Conservation (phyloP, 2,329 filamentous ascomycete genomes). For the Cyphellophora attinorum region DNA sequence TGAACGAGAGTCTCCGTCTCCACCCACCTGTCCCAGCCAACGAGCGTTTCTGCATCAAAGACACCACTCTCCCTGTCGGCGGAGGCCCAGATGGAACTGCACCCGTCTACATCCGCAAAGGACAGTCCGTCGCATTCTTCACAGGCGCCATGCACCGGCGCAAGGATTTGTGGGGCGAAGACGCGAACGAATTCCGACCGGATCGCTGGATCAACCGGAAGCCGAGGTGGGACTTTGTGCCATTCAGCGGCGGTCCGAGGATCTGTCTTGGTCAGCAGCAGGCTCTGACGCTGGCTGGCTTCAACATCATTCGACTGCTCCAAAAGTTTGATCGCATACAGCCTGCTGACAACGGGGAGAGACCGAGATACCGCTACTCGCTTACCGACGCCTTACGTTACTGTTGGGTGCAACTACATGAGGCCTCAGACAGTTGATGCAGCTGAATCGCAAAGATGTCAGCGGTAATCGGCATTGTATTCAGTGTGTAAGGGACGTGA, state of each 20-base stretch:
- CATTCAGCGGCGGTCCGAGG: conserved; percentile 42
- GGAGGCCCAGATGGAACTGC: conserved; percentile 37
- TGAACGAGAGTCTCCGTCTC: conserved; percentile 67
- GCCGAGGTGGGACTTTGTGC: conserved; percentile 44
- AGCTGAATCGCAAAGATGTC: no score
- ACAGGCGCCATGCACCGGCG: conserved; percentile 43
- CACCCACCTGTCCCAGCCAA: conserved; percentile 75
- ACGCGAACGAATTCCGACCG: conserved; percentile 35
- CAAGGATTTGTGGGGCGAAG: conserved; percentile 30
- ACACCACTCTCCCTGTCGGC: conserved; percentile 63
- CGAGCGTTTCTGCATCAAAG: conserved; percentile 57
- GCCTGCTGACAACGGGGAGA: no score
- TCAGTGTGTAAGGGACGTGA: no score
- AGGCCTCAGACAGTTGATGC: no score
- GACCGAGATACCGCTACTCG: no score
- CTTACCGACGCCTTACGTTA: no score
- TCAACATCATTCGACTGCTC: conserved; percentile 61
- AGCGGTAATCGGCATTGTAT: no score
- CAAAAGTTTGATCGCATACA: conserved; percentile 65
- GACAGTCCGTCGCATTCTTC: conserved; percentile 39
- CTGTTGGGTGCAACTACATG: no score
- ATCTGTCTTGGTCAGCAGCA: conserved; percentile 60
- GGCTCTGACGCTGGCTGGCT: conserved; percentile 59
- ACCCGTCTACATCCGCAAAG: conserved; percentile 36
- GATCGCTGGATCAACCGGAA: conserved; percentile 42